A percentile compares a stretch with the other conserved stretches of the same genome.
Conservation (phyloP, 345 rosid genomes). For the Noccaea bulbosa region DNA sequence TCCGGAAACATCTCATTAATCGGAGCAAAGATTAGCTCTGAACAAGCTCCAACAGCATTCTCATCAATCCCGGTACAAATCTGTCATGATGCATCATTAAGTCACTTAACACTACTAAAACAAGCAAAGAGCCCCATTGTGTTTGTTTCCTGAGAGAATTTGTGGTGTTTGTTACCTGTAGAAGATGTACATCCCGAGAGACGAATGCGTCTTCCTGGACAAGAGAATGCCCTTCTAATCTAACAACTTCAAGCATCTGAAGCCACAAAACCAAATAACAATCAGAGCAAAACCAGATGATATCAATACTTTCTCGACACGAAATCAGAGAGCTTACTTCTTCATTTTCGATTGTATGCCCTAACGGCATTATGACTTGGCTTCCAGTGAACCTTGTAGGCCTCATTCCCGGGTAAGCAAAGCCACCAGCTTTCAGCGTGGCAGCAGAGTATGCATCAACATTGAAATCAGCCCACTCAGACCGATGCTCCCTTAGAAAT, state of each 20-base stretch:
- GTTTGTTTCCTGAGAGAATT: no score
- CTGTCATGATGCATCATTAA: conserved; percentile 48
- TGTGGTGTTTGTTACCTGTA: conserved; percentile 59
- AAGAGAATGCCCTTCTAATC: conserved; percentile 93
- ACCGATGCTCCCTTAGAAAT: conserved; percentile 94
- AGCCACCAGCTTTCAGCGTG: conserved; percentile 73
- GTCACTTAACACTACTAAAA: not conserved
- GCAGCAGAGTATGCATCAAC: conserved; percentile 98
- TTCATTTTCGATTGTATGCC: conserved; percentile 94
- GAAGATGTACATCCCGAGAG: conserved; percentile 89
- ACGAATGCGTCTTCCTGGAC: conserved; percentile 88
- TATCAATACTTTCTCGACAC: not conserved
- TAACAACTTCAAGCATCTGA: conserved; percentile 91
- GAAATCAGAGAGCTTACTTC: conserved; percentile 57
- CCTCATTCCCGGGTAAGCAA: conserved; percentile 88
- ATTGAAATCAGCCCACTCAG: conserved; percentile 98
- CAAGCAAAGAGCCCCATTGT: not conserved
- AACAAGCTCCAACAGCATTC: conserved; percentile 86
- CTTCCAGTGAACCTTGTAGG: conserved; percentile 94
- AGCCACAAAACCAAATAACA: conserved; percentile 19
- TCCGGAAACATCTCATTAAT: conserved; percentile 98
- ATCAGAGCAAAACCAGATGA: not conserved
- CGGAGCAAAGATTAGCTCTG: conserved; percentile 94
- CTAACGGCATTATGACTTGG: conserved; percentile 96
- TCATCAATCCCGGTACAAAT: conserved; percentile 93